Conservation (phyloP, 306 rosid species). For the Cyclanthera cordifolia region DNA sequence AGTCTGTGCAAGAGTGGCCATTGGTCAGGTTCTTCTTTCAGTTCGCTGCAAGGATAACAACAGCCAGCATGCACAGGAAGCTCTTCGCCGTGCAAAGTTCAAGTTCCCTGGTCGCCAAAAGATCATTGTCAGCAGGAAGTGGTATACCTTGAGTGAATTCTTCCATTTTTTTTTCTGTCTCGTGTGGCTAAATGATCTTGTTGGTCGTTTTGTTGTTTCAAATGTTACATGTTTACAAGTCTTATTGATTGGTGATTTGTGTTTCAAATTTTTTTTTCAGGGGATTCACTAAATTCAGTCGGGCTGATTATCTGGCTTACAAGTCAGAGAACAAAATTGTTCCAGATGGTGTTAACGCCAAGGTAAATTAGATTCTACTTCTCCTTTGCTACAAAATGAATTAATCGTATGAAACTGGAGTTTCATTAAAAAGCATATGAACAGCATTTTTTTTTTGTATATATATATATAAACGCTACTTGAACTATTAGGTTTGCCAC, state of each 20-base stretch:
- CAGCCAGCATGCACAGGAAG: conserved; percentile 10
- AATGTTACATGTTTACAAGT: neutral
- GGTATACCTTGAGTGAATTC: neutral
- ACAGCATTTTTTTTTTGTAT: neutral
- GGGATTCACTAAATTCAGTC: conserved; percentile 12
- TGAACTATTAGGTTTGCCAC: neutral
- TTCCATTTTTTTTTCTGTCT: neutral
- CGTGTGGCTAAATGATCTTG: neutral
- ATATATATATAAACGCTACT: neutral
- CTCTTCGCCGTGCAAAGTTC: conserved; percentile 10
- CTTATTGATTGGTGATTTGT: neutral
- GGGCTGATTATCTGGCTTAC: neutral
- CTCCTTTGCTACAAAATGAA: neutral
- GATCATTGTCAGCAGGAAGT: conserved; percentile 12
- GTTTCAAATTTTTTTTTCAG: neutral
- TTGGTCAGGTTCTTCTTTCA: conserved; percentile 10
- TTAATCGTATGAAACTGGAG: neutral
- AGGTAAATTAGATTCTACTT: neutral
- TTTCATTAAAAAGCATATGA: neutral
- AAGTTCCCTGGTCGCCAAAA: conserved; percentile 12
- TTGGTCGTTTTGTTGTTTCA: neutral
- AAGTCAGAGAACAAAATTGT: conserved; percentile 1
- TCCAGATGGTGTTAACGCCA: conserved; percentile 10
- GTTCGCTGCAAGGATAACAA: conserved; percentile 11
- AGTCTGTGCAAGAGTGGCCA: conserved; percentile 6